A percentile compares a stretch with the other conserved stretches of the same genome.
Conservation (phyloP, 2,329 filamentous ascomycete genomes). For the Stachybotrys chartarum region DNA sequence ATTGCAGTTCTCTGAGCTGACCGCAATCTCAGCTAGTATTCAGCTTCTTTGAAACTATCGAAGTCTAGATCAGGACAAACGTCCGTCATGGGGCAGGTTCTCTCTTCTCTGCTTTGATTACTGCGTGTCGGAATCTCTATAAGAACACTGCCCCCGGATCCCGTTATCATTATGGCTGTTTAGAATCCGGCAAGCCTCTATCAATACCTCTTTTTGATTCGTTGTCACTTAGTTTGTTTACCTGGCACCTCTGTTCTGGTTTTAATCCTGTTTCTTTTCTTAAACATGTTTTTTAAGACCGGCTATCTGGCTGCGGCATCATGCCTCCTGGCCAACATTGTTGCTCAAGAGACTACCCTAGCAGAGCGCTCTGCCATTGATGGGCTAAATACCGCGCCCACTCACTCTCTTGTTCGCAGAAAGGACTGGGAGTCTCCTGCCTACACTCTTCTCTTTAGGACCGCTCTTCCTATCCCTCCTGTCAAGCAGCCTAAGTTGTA, state of each 20-base stretch:
- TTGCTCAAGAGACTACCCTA: not conserved
- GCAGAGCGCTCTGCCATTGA: not conserved
- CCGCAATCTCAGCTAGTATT: not conserved
- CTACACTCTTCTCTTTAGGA: not conserved
- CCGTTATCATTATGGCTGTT: not conserved
- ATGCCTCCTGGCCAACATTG: not conserved
- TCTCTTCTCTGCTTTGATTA: not conserved
- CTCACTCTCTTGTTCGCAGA: not conserved
- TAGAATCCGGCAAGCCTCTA: no score
- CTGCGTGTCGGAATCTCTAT: not conserved
- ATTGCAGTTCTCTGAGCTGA: not conserved
- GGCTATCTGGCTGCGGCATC: not conserved
- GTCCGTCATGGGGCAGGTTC: not conserved
- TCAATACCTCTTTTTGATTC: no score
- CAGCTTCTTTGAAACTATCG: not conserved
- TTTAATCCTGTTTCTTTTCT: not conserved
- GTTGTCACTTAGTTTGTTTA: no score
- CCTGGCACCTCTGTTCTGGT: no score
- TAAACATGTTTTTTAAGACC: not conserved
- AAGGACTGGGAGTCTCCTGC: not conserved
- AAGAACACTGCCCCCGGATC: not conserved
- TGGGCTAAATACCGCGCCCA: not conserved
- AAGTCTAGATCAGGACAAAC: not conserved
- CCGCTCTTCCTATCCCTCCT: not conserved
- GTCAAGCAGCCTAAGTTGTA: slow-evolving; percentile 1